Evolutionary conservation across 257 asterid genomes (phyloP).

Genomic region (Lithospermum erythrorhizon): DNA sequence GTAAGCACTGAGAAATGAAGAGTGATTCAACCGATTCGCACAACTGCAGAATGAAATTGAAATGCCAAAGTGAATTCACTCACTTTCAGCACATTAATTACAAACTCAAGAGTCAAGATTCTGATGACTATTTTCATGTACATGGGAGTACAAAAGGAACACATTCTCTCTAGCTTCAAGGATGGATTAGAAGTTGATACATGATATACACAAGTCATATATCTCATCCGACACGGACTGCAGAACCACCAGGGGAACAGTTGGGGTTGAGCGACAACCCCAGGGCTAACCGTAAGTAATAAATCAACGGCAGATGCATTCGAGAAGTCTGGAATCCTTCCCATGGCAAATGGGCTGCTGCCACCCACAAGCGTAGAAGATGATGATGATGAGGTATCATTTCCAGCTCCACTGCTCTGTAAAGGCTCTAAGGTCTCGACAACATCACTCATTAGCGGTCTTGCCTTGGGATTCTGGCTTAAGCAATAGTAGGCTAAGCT

Average conservation of each 20-base stretch:
- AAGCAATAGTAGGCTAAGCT: constrained; percentile 96
- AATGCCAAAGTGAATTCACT: neutral
- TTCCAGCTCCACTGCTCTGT: constrained; percentile 40
- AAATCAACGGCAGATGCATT: constrained; percentile 50
- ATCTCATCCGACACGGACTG: constrained; percentile 69
- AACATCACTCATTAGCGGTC: constrained; percentile 97
- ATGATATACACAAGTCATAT: constrained; percentile 11
- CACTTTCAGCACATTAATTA: neutral
- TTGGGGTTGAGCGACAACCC: constrained; percentile 60
- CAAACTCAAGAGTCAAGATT: too few relatives aligned
- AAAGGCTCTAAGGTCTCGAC: constrained; percentile 94
- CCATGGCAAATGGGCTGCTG: constrained; percentile 51
- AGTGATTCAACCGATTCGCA: neutral
- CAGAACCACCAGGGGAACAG: constrained; percentile 67
- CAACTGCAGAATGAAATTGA: neutral
- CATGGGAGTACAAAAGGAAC: neutral
- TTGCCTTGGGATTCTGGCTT: constrained; percentile 97
- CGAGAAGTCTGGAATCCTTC: constrained; percentile 49
- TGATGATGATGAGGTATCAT: constrained; percentile 42
- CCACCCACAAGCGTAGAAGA: constrained; percentile 39
- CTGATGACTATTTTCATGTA: constrained; percentile 5
- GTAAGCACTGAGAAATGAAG: neutral
- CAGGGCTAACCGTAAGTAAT: constrained; percentile 44
- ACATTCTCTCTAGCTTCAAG: neutral
- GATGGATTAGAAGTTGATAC: neutral